Base-by-base conservation (phyloP, 1,284 basidiomycete genomes). In the Laetiporus sulphureus region DNA sequence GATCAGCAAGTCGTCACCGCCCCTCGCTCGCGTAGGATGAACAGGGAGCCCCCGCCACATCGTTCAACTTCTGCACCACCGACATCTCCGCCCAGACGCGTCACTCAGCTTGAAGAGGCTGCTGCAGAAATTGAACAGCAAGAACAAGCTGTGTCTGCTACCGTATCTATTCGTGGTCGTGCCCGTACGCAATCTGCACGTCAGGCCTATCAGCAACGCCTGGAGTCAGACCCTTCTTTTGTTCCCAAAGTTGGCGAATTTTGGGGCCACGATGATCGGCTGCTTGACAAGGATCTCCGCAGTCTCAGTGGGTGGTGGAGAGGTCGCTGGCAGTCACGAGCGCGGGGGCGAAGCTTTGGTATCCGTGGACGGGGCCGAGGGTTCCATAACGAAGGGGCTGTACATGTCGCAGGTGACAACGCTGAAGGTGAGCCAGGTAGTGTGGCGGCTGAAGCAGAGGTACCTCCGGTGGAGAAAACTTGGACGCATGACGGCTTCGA, bases 261-360 rank as follows among this genome's bases (percentile, higher is more conserved):
- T 57, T 94, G 89, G 90, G 83, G 86, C 6, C 91, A 93, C 57
- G 91, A 93, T 59, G 89, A 93, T 60, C 80, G 91, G 36, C 66
- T 83, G 48, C 64, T 83, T 60, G 86, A 79, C 64, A 86, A 80
- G 66, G 79, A 82, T 50, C 62, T 85, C 39, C 75, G 82, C 45
- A 83, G 78, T 61, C 64, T 87, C 45, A 87, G 81, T 66, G 79
- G 73, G 6, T 91, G 84, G 87, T 85, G 86, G 87, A 71, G 84
- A 49, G 86, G 79, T 32, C 75, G 75, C 44, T 83, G 85, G 80
- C 75, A 83, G 55, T 73, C 76, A 34, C 72, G 81, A 13, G 75
- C 78, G 10, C 72, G 83, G 30, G 79, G 80, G 8, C 63, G 77
- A 43, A 60, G 63, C 6, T 67, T 69, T 44, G 52, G 54, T 46